Evolutionary conservation across 805 yeast genomes (phyloP).

Genomic region (Kluyveromyces nonfermentans): DNA sequence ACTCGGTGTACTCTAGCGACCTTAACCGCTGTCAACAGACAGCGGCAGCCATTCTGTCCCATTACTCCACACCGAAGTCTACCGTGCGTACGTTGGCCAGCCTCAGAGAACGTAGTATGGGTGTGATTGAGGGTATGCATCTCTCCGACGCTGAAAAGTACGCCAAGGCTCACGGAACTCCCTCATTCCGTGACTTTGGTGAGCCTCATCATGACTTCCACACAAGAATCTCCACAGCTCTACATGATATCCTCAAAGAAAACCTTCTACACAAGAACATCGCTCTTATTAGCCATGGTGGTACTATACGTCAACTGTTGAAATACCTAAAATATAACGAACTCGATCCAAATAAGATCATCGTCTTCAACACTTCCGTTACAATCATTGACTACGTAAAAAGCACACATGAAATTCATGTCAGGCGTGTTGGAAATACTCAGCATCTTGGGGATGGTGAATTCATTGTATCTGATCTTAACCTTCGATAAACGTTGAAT

Average conservation of each 20-base stretch:
- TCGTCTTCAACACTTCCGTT: slow-evolving; percentile 70
- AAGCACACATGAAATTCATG: slow-evolving; percentile 32
- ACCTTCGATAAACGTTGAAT: slow-evolving; percentile 30
- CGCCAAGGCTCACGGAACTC: slow-evolving; percentile 45
- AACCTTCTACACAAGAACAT: slow-evolving; percentile 37
- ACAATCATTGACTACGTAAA: slow-evolving; percentile 53
- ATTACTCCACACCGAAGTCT: slow-evolving; percentile 10
- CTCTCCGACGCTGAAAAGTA: slow-evolving; percentile 49
- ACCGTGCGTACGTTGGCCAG: slow-evolving; percentile 10
- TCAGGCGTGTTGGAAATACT: slow-evolving; percentile 55
- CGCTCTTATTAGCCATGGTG: slow-evolving; percentile 70
- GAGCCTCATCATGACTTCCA: slow-evolving; percentile 43
- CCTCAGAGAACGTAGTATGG: slow-evolving; percentile 72
- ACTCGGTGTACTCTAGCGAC: slow-evolving; percentile 33
- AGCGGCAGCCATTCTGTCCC: slow-evolving; percentile 32
- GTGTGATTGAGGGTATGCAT: slow-evolving; percentile 67
- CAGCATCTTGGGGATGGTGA: slow-evolving; percentile 52
- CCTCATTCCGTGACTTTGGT: slow-evolving; percentile 53
- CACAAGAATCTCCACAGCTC: slow-evolving; percentile 39
- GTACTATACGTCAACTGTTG: slow-evolving; percentile 56
- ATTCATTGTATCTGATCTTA: slow-evolving; percentile 41
- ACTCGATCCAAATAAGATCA: slow-evolving; percentile 33
- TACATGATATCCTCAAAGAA: slow-evolving; percentile 35
- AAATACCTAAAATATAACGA: slow-evolving; percentile 41
- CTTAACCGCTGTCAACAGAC: slow-evolving; percentile 54